Evolutionary conservation across 2,329 filamentous ascomycete species (phyloP), one percentile per base, ranked within the genome.

Genomic region (Nemania sp.): DNA sequence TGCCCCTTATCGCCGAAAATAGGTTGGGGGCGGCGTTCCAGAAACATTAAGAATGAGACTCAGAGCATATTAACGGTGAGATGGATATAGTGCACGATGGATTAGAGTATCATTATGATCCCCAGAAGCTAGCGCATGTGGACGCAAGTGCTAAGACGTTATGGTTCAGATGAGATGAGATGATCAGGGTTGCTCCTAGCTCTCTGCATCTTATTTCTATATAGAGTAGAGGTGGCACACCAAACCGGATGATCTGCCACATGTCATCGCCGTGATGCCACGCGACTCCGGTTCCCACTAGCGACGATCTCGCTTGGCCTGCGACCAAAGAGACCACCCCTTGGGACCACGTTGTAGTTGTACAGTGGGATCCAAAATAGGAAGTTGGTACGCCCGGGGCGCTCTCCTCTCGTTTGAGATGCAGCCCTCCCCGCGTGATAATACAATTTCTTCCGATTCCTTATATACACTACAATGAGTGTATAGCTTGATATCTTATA

Each of bases 1-100:
- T 62, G 38, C 56, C 60, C 60, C 45, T n/a, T 61, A 43, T 11
- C 11, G 43, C 60, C 62, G 52, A 64, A 69, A 67, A 63, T 55
- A 67, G 38, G 45, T 57, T 66, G 67, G 67, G 67, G 67, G 67
- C 64, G 64, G 47, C 26, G 41, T 67, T 69, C 64, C 55, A 64
- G 56, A 69, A 58, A 38, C 32, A 54, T 41, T 15, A 29, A 49
- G 24, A 62, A 47, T 53, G 20, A 38, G 55, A 60, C 45, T 55
- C 6, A 24, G 29, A 15, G 38, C 38, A 26, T 47, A 26, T 56
- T 5, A 49, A 47, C 29, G 15, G 18, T 15, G 10, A 55, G 10
- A 52, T 52, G 6, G 8, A 52, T 43, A 29, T 41, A 22, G 8
- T 22, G 20, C 43, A 32, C 29, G 29, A 55, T 35, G 41, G 38